A percentile compares a stretch with the other conserved stretches of the same genome.
Conservation (phyloP, 495 filamentous ascomycete species). For the Xylaria flabelliformis region DNA sequence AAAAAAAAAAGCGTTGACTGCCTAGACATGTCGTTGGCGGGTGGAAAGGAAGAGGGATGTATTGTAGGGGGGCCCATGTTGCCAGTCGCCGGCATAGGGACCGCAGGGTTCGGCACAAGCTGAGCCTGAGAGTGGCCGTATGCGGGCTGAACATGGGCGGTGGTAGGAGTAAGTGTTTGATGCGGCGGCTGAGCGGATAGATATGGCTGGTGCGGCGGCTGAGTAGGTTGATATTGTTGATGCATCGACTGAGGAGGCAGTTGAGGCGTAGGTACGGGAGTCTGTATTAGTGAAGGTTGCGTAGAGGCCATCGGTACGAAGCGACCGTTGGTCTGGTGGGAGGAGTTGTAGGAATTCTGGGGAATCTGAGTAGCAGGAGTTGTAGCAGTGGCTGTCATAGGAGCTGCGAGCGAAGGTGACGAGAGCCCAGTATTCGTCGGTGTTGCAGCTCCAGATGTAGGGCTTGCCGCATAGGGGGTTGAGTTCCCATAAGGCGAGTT, state of each 20-base stretch:
- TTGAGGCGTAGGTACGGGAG: conserved; percentile 42
- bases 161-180: conserved; percentile 24
- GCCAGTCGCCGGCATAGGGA: conserved; percentile 37
- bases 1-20: too few relatives aligned
- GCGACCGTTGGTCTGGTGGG: conserved; percentile 49
- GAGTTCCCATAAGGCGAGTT: conserved; percentile 34
- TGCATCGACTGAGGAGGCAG: conserved; percentile 30
- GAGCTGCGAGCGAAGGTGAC: conserved; percentile 31
- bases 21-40: conserved; percentile 27
- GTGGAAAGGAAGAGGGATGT: conserved; percentile 30
- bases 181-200: neutral
- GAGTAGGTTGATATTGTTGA: conserved; percentile 11
- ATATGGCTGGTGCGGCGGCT: neutral
- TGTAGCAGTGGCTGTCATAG: conserved; percentile 20
- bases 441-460: conserved; percentile 38
- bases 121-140: conserved; percentile 47
- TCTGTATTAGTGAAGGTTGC: conserved; percentile 43
- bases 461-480: conserved; percentile 34
- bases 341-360: conserved; percentile 34
- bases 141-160: conserved; percentile 30
- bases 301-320: conserved; percentile 60
- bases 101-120: conserved; percentile 42
- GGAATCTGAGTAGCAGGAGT: conserved; percentile 32
- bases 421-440: conserved; percentile 32
- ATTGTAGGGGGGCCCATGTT: conserved; percentile 77